Evolutionary conservation across 768 basidiomycete species (phyloP), one percentile per base, ranked within the genome.

Genomic region (Mycena indigotica): DNA sequence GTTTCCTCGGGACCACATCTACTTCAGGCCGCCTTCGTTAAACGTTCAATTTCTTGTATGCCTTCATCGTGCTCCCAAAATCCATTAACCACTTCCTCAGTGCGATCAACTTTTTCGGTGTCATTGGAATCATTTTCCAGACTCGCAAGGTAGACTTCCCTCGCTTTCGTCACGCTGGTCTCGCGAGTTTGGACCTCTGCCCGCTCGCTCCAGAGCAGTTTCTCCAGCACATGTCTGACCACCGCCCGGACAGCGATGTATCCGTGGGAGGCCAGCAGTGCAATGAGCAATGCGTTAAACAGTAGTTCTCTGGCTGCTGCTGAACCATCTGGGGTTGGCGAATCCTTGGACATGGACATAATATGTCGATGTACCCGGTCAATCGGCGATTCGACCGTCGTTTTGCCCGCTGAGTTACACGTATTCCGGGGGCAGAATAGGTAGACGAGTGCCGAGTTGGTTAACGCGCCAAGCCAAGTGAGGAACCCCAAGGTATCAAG

Each of bases 391-490:
- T 64, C 61, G 23, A 49, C 46, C 28, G 60, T 28, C 17, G 59
- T 49, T 25, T 28, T 50, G 2, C 62, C 56, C n/a, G 58, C 55
- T 12, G 63, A 45, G 41, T 54, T 61, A 53, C 61, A 71, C 39
- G 59, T 53, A 28, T n/a, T 61, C 32, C 55, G 65, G 17, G 63
- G 72, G 32, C 64, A 85, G 80, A 97, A 96, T 63, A 97, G 85
- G 75, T 93, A 95, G 50, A 96, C 89, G 53, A 99, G 84, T 5
- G 95, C 89, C 0, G 93, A 81, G 72, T 95, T 97, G 26, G 88
- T 93, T 28, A 98, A 76, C 0, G 94, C 88, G 3, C 87, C 87
- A 50, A 96, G 77, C 94, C 95, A 98, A 13, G 93, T 83, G 69
- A 99, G 80, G 77, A 93, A 88, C 5, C 88, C 84, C 58, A 99